Conservation (phyloP, 169 alveolate genomes). For the Cyclospora cayetanensis region DNA sequence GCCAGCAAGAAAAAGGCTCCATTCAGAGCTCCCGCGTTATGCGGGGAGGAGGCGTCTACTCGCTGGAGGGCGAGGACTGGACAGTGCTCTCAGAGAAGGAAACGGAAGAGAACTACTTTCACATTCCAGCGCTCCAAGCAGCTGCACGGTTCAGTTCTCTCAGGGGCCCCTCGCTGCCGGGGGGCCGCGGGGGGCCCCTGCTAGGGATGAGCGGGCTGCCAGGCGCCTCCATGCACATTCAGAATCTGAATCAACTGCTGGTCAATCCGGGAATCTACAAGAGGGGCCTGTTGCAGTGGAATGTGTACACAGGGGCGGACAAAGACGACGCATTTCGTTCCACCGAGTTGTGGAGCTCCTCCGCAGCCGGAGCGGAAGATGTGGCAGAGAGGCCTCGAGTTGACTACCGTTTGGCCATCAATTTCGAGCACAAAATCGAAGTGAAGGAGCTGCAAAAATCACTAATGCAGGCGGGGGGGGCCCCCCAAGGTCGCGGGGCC, state of each 20-base stretch:
- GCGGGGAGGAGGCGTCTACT: no score
- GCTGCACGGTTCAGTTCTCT: constrained; percentile 25
- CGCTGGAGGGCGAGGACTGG: not conserved
- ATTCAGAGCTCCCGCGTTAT: no score
- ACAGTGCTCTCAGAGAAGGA: not conserved
- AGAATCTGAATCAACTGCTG: constrained; percentile 13
- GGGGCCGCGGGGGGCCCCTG: constrained; percentile 5
- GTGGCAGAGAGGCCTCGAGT: not conserved
- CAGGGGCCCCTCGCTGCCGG: not conserved
- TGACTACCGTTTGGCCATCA: constrained; percentile 15
- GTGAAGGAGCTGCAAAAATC: constrained; percentile 2
- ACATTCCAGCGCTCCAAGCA: constrained; percentile 16
- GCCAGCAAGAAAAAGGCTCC: no score
- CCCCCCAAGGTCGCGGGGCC: not conserved
- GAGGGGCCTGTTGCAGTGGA: constrained; percentile 39
- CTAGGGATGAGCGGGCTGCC: not conserved
- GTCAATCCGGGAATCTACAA: constrained; percentile 1
- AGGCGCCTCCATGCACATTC: not conserved
- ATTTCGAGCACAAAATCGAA: constrained; percentile 24
- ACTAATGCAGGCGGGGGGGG: not conserved
- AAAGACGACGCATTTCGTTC: not conserved
- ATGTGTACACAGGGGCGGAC: constrained; percentile 17
- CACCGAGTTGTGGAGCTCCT: not conserved
- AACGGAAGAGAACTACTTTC: constrained; percentile 6
- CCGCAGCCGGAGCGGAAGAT: not conserved